phyloP scores from a whole-genome alignment of 2,329 filamentous ascomycete genomes.

The Exophiala alcalophila region DNA sequence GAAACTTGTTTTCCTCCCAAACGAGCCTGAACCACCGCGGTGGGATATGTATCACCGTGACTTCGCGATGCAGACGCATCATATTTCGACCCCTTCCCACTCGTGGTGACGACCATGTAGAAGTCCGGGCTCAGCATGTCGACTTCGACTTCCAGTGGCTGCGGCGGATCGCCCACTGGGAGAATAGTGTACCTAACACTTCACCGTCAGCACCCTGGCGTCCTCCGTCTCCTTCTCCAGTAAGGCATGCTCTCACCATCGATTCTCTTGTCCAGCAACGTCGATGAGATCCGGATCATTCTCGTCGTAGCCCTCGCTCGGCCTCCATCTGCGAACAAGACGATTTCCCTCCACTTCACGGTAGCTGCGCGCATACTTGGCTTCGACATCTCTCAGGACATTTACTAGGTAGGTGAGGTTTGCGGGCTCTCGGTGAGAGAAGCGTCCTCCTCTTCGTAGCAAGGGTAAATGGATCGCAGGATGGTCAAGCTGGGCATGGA shows the following conservation, averaged over 20 bases:
- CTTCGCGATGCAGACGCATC: constrained; percentile 31
- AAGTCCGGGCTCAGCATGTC: constrained; percentile 36
- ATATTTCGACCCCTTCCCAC: constrained; percentile 32
- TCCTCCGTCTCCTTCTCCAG: not conserved
- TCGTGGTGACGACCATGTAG: constrained; percentile 33
- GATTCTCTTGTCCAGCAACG: constrained; percentile 14
- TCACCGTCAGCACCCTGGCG: not conserved
- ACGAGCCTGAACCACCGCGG: not conserved
- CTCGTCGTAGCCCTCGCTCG: constrained; percentile 21
- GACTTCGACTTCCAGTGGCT: constrained; percentile 33
- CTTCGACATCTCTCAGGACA: constrained; percentile 28
- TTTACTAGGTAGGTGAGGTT: constrained; percentile 31
- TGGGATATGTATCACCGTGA: constrained; percentile 30
- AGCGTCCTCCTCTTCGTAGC: constrained; percentile 23
- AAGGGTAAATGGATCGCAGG: constrained; percentile 23
- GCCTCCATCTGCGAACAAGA: constrained; percentile 32
- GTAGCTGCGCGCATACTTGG: constrained; percentile 31
- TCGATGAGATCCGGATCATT: constrained; percentile 22
- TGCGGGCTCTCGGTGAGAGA: constrained; percentile 18
- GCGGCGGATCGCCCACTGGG: constrained; percentile 30
- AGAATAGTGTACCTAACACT: constrained; percentile 32
- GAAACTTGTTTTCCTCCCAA: not conserved
- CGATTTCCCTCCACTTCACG: constrained; percentile 33
- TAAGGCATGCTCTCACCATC: constrained; percentile 4
- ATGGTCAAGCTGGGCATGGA: not conserved